A percentile compares a stretch with the other conserved stretches of the same genome.
These are phyloP conservation scores for Panicum hallii DNA, from an alignment of 202 grass and related monocot species.

Conservation along the genomic window DNA sequence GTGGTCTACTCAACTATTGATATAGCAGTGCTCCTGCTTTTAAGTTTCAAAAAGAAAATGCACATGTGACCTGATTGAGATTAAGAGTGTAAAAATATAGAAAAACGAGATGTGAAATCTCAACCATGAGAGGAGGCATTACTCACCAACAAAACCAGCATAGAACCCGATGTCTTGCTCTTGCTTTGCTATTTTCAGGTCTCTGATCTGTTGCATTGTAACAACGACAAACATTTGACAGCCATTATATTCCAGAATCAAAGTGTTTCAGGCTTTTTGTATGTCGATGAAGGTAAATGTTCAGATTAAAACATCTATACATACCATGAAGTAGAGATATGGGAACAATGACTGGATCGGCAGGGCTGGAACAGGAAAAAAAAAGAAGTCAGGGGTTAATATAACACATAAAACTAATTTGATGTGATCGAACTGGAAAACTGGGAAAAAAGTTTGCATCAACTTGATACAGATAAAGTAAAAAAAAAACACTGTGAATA, in stretches of 20 bases:
- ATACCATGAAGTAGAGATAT: conserved; percentile 78
- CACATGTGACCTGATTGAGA: not conserved
- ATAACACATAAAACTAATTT: not conserved
- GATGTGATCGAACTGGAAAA: not conserved
- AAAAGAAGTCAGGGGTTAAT: conserved; percentile 15
- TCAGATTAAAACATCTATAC: not conserved
- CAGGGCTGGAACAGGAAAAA: conserved; percentile 55
- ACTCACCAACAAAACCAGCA: conserved; percentile 74
- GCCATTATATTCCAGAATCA: not conserved
- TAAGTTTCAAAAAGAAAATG: too few relatives aligned
- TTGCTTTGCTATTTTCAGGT: conserved; percentile 63
- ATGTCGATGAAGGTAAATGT: not conserved
- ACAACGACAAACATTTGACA: not conserved
- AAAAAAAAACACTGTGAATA: too few relatives aligned
- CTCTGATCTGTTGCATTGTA: conserved; percentile 58
- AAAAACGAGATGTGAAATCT: not conserved
- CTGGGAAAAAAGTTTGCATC: not conserved
- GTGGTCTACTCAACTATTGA: too few relatives aligned
- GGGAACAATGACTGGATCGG: conserved; percentile 70
- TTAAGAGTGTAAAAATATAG: not conserved
- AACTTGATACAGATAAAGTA: too few relatives aligned
- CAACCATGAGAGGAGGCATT: not conserved
- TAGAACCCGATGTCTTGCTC: conserved; percentile 82
- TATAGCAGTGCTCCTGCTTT: too few relatives aligned
- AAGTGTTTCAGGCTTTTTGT: not conserved